These are phyloP conservation scores for Wallacemonas sp. DNA, from an alignment of 208 protist species.

Conservation along the genomic window DNA sequence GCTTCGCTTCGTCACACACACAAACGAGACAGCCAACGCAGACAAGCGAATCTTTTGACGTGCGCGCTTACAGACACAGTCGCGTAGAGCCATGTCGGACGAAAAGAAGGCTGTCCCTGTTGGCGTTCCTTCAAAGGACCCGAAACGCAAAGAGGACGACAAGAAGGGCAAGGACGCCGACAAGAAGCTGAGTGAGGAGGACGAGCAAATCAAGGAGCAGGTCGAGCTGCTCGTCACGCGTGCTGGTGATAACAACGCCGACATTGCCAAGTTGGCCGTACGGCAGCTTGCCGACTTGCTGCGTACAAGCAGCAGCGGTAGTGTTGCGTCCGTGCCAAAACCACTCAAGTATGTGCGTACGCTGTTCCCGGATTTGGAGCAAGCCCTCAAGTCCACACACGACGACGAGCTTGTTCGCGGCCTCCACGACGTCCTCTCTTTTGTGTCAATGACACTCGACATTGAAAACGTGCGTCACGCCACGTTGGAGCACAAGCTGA, in stretches of 20 bases:
- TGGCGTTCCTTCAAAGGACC: conserved; percentile 58
- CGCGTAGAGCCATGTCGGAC: background rate
- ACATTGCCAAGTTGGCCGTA: conserved; percentile 85
- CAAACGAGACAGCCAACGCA: conserved; percentile 1
- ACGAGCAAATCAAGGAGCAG: conserved; percentile 92
- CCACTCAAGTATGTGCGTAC: conserved; percentile 98
- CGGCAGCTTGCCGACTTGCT: conserved; percentile 93
- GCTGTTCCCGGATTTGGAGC: conserved; percentile 94
- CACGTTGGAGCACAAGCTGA: conserved; percentile 95
- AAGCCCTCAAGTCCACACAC: conserved; percentile 60
- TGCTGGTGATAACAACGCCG: conserved; percentile 67
- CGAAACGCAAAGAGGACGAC: conserved; percentile 38
- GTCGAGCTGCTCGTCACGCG: conserved; percentile 93
- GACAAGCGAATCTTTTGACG: background rate
- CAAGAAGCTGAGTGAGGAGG: conserved; percentile 91
- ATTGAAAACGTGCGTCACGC: conserved; percentile 52
- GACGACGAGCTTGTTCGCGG: conserved; percentile 53
- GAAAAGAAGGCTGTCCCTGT: conserved; percentile 58
- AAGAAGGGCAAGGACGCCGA: conserved; percentile 55
- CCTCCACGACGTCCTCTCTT: conserved; percentile 97
- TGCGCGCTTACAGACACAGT: background rate
- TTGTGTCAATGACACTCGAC: conserved; percentile 98
- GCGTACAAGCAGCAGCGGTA: conserved; percentile 93
- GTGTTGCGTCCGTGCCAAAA: conserved; percentile 99
- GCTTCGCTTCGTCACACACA: no score